Evolutionary conservation across 805 yeast genomes (phyloP), one percentile per base, ranked within the genome.

Genomic region (Helenozyma rhizophorensis): DNA sequence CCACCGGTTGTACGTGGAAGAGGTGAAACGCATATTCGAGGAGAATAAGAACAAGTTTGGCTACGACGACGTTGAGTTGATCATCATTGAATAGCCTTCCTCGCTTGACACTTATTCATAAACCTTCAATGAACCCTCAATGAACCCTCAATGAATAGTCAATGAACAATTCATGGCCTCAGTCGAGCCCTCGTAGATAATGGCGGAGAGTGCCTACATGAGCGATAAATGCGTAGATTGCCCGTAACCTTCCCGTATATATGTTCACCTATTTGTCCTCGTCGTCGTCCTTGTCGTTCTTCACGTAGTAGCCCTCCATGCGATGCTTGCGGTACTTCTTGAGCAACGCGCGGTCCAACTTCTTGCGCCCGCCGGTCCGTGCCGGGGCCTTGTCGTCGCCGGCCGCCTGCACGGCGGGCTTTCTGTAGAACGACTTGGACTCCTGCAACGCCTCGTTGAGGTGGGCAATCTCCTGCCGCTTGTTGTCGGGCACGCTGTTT

Each of bases 1-100:
- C 49, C 98, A 90, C 57, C 62, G 59, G 11, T 45, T 78, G 16
- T 93, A 93, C 52, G 70, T 83, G 9, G 69, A 74, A 6, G 84
- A 78, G 39, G 58, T 89, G 45, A 57, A 68, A 40, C 63, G 71
- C 40, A 64, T 88, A 2, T 90, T 77, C 57, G 75, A 81, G 23
- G 80, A 74, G 4, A 73, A 88, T 51, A 85, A 79, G 54, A 67
- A 61, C 2, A 63, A 65, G 36, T 87, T 55, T 43, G 69, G 73
- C 1, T 62, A 69, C 41, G 72, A 67, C 25, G 74, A 72, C 42
- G 74, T 70, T 23, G 69, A 64, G 28, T 54, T 74, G 41, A 53
- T 53, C 19, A 71, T 74, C 22, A 67, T 63, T 14, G 76, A 72
- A 43, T 70, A 41, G 39, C 13, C n/a, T n/a, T n/a, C n/a, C n/a